Base-by-base conservation (phyloP, 306 rosid species). In the Ochetophila trinervis region DNA sequence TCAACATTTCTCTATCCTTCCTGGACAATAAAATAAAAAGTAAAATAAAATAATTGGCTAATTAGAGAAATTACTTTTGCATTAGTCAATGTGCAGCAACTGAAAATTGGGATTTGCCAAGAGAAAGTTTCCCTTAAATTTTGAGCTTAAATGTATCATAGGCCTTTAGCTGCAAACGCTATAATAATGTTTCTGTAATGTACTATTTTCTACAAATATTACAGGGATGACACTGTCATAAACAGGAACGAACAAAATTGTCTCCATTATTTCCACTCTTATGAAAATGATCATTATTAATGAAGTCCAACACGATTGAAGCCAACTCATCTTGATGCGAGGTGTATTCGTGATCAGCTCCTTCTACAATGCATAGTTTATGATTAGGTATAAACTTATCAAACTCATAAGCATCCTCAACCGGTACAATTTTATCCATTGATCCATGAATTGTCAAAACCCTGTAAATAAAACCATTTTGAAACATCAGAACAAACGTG, bases 401-500 rank as follows among this genome's bases (percentile, higher is more conserved):
- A 74, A 89, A 92, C 68, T 87, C 91, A 14, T 74, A 47, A 70
- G 91, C 92, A 77, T 89, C 95, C 72, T 82, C 91, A 24, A 74
- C 78, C 4, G 95, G 85, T 40, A 92, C 93, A 49, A 68, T 85
- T 74, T 76, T 67, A 78, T 89, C 98, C 86, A 27, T 74, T 75
- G 98, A 87, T 75, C 98, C 98, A 76, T 92, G 95, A 76, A 89
- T 73, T 30, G 95, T 87, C 85, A 92, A 65, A 48, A 85, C 96
- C 68, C 98, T 92, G 88, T 50, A 74, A 44, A 45, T 77, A 21
- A 67, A 50, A 75, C 52, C 59, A 67, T 65, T 24, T 22, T 36
- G 49, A 48, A 57, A 27, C 16, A 17, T 9, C 9, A 18, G 54
- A 23, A 62, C 21, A 5, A 52, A n/a, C 54, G n/a, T 5, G 7